Conservation (phyloP, 768 basidiomycete genomes). For the Suillus weaverae region DNA sequence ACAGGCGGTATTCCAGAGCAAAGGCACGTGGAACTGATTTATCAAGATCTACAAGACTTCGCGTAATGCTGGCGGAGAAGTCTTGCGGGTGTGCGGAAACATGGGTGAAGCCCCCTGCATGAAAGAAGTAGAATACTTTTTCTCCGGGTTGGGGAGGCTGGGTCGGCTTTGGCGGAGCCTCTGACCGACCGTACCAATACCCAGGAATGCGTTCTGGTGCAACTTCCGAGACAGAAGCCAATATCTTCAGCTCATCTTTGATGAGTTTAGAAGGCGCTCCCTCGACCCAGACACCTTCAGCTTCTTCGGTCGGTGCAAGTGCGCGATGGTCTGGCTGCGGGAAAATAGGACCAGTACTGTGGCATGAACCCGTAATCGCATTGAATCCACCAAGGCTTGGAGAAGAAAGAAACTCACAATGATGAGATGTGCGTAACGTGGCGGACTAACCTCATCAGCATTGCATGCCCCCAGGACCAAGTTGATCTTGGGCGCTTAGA, state of each 20-base stretch:
- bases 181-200: conserved; percentile 54
- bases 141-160: conserved; percentile 45
- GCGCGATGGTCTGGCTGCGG: conserved; percentile 23
- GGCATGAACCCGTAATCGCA: neutral
- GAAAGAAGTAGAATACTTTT: conserved; percentile 57
- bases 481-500: conserved; percentile 44
- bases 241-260: conserved; percentile 28
- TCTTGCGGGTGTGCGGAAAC: conserved; percentile 60
- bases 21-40: conserved; percentile 49
- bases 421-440: conserved; percentile 24
- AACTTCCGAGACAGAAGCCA: conserved; percentile 35
- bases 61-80: conserved; percentile 43
- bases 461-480: conserved; percentile 44
- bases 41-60: conserved; percentile 47
- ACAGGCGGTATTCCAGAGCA: conserved; percentile 72
- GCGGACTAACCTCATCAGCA: conserved; percentile 39
- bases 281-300: conserved; percentile 35
- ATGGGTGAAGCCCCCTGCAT: conserved; percentile 59
- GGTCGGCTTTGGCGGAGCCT: conserved; percentile 34
- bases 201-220: conserved; percentile 48
- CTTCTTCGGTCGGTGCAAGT: conserved; percentile 11
- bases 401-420: conserved; percentile 17
- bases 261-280: conserved; percentile 29
- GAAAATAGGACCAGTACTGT: conserved; percentile 12
- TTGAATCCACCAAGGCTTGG: neutral